Percentiles rank a stretch among this genome's conserved stretches.
Conservation (phyloP, 1,139 yeast genomes). For the Arxiozyma heterogenica region DNA sequence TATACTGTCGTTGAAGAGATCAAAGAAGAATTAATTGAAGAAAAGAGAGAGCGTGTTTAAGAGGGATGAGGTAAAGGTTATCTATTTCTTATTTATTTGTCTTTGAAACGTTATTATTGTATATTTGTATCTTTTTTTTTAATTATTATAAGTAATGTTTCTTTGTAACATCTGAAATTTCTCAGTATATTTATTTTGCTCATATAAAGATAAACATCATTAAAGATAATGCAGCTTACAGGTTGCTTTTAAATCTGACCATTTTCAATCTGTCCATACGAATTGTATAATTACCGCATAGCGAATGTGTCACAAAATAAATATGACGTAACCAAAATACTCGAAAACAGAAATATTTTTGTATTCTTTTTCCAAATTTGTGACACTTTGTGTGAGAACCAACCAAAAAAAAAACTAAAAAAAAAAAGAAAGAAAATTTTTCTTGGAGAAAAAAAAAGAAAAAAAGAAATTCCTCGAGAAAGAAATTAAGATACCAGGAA, state of each 20-base stretch:
- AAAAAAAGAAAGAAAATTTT: too few species aligned
- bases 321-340: not conserved
- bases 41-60: constrained; percentile 59
- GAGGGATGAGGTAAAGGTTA: constrained; percentile 22
- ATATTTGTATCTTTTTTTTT: too few species aligned
- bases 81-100: too few species aligned
- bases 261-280: too few species aligned
- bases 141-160: too few species aligned
- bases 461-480: not conserved
- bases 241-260: too few species aligned
- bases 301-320: not conserved
- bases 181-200: not conserved
- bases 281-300: too few species aligned
- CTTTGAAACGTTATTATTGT: not conserved
- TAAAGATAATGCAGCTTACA: not conserved
- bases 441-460: not conserved
- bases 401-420: too few species aligned
- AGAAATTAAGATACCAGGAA: not conserved
- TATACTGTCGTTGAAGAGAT: constrained; percentile 51
- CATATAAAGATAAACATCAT: too few species aligned
- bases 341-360: not conserved
- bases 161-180: not conserved
- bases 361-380: not conserved
- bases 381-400: not conserved
- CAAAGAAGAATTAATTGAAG: constrained; percentile 52